Evolutionary conservation across 352 stramenopile species (phyloP).

Genomic region (Phytophthora colocasiae): DNA sequence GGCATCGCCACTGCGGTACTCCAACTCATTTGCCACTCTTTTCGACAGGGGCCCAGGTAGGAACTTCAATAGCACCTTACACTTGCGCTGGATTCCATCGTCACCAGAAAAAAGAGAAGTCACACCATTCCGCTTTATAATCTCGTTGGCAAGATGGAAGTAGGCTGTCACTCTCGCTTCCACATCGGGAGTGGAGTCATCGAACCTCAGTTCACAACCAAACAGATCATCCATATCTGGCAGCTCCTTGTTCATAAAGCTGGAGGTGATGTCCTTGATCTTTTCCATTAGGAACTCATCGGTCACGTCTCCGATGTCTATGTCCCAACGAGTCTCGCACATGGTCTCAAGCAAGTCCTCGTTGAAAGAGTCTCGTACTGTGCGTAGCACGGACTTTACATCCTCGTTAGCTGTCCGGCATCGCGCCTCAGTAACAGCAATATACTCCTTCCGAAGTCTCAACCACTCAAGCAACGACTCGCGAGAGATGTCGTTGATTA

Average conservation of each 20-base stretch:
- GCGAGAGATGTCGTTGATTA: too few relatives aligned
- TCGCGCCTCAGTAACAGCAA: too few relatives aligned
- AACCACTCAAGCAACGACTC: too few relatives aligned
- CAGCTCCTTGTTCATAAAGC: constrained; percentile 21
- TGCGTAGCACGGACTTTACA: too few relatives aligned
- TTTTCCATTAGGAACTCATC: constrained; percentile 22
- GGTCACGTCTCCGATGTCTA: background rate
- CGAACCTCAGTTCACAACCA: constrained; percentile 6
- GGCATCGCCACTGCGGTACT: constrained; percentile 10
- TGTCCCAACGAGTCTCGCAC: too few relatives aligned
- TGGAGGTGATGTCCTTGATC: constrained; percentile 12
- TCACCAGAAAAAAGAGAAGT: constrained; percentile 3
- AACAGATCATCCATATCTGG: constrained; percentile 13
- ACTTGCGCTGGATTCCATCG: constrained; percentile 8
- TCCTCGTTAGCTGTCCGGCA: too few relatives aligned
- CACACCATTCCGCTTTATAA: constrained; percentile 21
- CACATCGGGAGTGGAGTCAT: constrained; percentile 12
- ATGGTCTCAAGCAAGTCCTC: too few relatives aligned
- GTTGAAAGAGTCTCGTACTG: too few relatives aligned
- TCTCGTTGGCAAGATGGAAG: constrained; percentile 21
- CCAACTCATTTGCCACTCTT: constrained; percentile 1
- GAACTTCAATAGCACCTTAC: constrained; percentile 12
- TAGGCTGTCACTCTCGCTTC: constrained; percentile 8
- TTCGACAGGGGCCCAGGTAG: background rate
- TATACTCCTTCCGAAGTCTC: too few relatives aligned